Percentiles rank a stretch among this genome's conserved stretches.
These are phyloP conservation scores for Exophiala oligosperma DNA, from an alignment of 2,329 filamentous ascomycete genomes.

Conservation along the genomic window DNA sequence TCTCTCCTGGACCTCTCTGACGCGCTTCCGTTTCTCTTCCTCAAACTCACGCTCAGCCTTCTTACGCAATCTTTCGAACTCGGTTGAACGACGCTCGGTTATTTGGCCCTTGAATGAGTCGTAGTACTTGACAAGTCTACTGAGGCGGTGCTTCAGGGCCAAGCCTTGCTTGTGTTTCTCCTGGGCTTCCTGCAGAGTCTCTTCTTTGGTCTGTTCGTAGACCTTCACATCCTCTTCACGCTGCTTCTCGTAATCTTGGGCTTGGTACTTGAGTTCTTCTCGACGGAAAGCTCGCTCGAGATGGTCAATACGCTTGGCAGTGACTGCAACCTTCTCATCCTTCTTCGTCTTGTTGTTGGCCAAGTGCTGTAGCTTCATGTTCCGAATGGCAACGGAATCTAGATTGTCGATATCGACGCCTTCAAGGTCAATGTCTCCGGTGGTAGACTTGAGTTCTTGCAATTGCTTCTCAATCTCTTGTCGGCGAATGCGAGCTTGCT, in stretches of 20 bases:
- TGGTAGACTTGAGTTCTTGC: constrained; percentile 79
- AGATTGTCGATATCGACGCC: constrained; percentile 74
- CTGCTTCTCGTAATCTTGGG: constrained; percentile 81
- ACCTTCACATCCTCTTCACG: constrained; percentile 73
- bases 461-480: constrained; percentile 93
- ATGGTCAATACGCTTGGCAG: constrained; percentile 94
- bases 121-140: constrained; percentile 79
- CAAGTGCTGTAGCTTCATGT: constrained; percentile 91
- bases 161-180: constrained; percentile 89
- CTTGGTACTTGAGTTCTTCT: constrained; percentile 90
- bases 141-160: constrained; percentile 88
- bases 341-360: constrained; percentile 98
- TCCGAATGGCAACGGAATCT: constrained; percentile 85
- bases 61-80: constrained; percentile 92
- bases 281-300: constrained; percentile 94
- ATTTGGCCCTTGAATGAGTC: constrained; percentile 80
- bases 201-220: constrained; percentile 75
- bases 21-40: constrained; percentile 81
- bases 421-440: constrained; percentile 78
- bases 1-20: constrained; percentile 84
- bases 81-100: constrained; percentile 82
- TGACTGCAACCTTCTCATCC: constrained; percentile 84
- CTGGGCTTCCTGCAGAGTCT: constrained; percentile 78
- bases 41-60: constrained; percentile 91
- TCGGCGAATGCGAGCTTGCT: constrained; percentile 85